Evolutionary conservation across 257 asterid genomes (phyloP).

Genomic region (Solanum dulcamara): DNA sequence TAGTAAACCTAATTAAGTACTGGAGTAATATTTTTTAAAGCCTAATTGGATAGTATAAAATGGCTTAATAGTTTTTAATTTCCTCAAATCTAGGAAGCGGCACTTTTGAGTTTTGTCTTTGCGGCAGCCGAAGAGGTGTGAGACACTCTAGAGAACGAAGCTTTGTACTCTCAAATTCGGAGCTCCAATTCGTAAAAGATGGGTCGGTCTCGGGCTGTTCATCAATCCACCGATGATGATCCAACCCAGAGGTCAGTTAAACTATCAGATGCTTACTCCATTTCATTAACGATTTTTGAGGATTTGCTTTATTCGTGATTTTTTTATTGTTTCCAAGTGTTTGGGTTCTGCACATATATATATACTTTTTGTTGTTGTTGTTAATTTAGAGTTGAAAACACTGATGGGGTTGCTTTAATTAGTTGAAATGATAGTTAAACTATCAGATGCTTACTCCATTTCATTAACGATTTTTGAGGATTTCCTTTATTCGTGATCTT

Average conservation of each 20-base stretch:
- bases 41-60: too few relatives aligned
- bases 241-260: constrained; percentile 22
- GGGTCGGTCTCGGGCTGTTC: constrained; percentile 41
- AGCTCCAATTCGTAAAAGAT: neutral
- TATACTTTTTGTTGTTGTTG: neutral
- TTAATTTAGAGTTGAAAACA: neutral
- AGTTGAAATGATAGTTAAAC: too few relatives aligned
- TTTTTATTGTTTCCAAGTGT: neutral
- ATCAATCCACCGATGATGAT: constrained; percentile 27
- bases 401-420: neutral
- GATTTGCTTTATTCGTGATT: neutral
- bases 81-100: neutral
- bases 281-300: neutral
- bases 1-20: too few relatives aligned
- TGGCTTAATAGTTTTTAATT: neutral
- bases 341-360: neutral
- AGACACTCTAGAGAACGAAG: too few relatives aligned
- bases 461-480: neutral
- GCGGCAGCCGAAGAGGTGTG: too few relatives aligned
- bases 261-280: neutral
- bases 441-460: neutral
- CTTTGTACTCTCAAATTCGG: neutral
- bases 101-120: neutral
- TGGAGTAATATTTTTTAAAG: too few relatives aligned
- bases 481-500: neutral